A percentile compares a stretch with the other conserved stretches of the same genome.
Conservation (phyloP, 257 asterid species). For the Dorcoceras hygrometricum region DNA sequence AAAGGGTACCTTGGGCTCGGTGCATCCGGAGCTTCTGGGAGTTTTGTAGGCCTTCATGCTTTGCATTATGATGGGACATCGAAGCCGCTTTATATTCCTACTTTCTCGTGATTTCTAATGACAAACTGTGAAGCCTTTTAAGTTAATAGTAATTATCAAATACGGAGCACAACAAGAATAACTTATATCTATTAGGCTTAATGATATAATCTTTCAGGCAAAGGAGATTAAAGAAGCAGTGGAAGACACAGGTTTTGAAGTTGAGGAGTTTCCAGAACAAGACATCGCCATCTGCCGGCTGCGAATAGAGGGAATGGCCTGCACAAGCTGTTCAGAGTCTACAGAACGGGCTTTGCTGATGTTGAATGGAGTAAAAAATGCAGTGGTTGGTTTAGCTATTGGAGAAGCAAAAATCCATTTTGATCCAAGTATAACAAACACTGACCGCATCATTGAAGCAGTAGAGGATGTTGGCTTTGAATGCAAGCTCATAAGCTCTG, state of each 20-base stretch:
- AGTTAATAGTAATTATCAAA: not conserved
- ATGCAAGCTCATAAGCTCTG: constrained; percentile 79
- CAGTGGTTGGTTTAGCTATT: constrained; percentile 96
- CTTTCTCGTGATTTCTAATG: constrained; percentile 16
- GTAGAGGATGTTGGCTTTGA: constrained; percentile 95
- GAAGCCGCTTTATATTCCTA: not conserved
- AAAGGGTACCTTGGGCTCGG: not conserved
- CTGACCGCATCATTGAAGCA: constrained; percentile 53
- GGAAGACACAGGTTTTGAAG: constrained; percentile 93
- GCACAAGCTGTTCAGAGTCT: constrained; percentile 99
- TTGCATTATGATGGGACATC: constrained; percentile 2
- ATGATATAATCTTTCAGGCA: constrained; percentile 46
- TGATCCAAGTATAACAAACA: constrained; percentile 75
- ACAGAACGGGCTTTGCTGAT: constrained; percentile 77
- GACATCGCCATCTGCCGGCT: constrained; percentile 80
- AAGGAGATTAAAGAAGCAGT: constrained; percentile 75
- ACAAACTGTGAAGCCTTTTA: not conserved
- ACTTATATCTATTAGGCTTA: constrained; percentile 11
- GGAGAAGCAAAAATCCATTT: constrained; percentile 96
- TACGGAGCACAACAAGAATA: not conserved
- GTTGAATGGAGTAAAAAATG: constrained; percentile 87
- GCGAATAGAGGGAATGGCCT: constrained; percentile 93
- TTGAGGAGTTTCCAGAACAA: constrained; percentile 85
- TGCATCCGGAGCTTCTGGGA: constrained; percentile 9
- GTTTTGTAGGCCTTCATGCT: not conserved